These are phyloP conservation scores for Candida coleopterorum DNA, from an alignment of 805 yeast genomes.

Conservation along the genomic window DNA sequence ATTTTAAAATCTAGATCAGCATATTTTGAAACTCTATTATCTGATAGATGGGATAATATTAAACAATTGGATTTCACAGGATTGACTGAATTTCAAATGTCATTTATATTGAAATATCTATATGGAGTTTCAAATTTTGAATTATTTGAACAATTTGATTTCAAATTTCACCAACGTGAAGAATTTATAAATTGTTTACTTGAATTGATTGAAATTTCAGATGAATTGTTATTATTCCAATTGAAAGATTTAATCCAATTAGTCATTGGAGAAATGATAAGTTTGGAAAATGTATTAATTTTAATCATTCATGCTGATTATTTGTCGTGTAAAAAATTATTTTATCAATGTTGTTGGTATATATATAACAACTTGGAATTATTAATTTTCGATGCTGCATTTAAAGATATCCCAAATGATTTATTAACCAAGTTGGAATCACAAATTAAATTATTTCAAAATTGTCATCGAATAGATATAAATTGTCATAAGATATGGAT, in stretches of 20 bases:
- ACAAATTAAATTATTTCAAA: slow-evolving; percentile 22
- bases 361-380: slow-evolving; percentile 61
- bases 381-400: slow-evolving; percentile 44
- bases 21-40: slow-evolving; percentile 57
- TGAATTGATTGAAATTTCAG: slow-evolving; percentile 56
- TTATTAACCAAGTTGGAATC: slow-evolving; percentile 23
- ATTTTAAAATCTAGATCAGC: slow-evolving; percentile 55
- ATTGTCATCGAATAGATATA: slow-evolving; percentile 23
- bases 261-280: slow-evolving; percentile 50
- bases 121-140: slow-evolving; percentile 48
- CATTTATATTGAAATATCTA: slow-evolving; percentile 47
- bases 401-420: slow-evolving; percentile 24
- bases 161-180: slow-evolving; percentile 17
- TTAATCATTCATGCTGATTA: slow-evolving; percentile 52
- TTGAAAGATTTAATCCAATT: slow-evolving; percentile 60
- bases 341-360: slow-evolving; percentile 62
- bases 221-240: slow-evolving; percentile 56
- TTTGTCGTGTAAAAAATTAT: slow-evolving; percentile 49
- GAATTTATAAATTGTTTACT: slow-evolving; percentile 51
- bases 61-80: slow-evolving; percentile 39
- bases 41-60: slow-evolving; percentile 48
- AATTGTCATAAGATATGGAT: slow-evolving; percentile 17
- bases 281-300: slow-evolving; percentile 54
- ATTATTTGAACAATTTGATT: slow-evolving; percentile 31
- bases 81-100: slow-evolving; percentile 39